Conservation (phyloP, 2,329 filamentous ascomycete species). For the Penicillium sp. region DNA sequence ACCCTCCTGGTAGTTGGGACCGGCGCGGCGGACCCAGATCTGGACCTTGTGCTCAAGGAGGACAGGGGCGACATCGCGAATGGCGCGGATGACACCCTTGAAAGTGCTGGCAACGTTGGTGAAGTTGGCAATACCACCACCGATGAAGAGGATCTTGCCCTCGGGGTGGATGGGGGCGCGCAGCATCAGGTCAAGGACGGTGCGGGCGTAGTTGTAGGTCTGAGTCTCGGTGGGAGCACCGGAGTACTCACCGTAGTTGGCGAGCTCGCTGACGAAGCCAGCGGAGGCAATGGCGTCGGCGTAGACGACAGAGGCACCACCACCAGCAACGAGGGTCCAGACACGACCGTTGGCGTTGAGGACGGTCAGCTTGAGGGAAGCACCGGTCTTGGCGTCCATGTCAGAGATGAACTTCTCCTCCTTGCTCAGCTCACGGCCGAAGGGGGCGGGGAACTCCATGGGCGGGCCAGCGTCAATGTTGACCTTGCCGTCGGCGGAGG, state of each 20-base stretch:
- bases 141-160: slow-evolving; percentile 99
- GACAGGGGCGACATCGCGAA: slow-evolving; percentile 81
- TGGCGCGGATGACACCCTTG: slow-evolving; percentile 97
- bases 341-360: slow-evolving; percentile 88
- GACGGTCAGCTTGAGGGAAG: slow-evolving; percentile 96
- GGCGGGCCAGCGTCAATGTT: slow-evolving; percentile 94
- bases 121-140: slow-evolving; percentile 99
- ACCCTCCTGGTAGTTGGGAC: slow-evolving; percentile 99
- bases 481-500: slow-evolving; percentile 69
- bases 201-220: slow-evolving; percentile 98
- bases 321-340: slow-evolving; percentile 98
- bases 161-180: slow-evolving; percentile 79
- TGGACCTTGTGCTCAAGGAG: slow-evolving; percentile 95
- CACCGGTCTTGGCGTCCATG: slow-evolving; percentile 98
- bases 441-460: slow-evolving; percentile 98
- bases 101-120: slow-evolving; percentile 99
- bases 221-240: slow-evolving; percentile 98
- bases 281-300: slow-evolving; percentile 96
- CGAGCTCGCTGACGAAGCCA: slow-evolving; percentile 91
- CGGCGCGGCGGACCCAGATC: slow-evolving; percentile 89
- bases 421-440: slow-evolving; percentile 97
- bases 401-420: slow-evolving; percentile 99
- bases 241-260: slow-evolving; percentile 99
- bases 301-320: slow-evolving; percentile 98
- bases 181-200: slow-evolving; percentile 95